Evolutionary conservation across 1,139 yeast species (phyloP).

Genomic region (Saccharomyces hybrid): DNA sequence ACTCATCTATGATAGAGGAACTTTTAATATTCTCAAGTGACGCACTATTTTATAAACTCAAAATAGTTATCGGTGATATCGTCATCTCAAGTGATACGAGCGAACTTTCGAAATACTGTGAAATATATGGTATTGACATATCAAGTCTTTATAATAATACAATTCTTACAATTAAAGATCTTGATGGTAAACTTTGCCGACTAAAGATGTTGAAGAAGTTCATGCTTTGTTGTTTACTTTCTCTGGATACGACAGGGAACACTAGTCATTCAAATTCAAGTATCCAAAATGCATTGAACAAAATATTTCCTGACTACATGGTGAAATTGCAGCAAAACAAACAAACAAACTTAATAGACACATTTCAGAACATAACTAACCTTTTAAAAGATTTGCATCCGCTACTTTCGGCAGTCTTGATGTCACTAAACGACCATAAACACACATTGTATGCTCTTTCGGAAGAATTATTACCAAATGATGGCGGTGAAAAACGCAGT

Average conservation of each 20-base stretch:
- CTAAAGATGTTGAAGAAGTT: constrained; percentile 17
- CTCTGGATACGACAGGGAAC: neutral
- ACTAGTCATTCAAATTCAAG: neutral
- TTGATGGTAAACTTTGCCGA: constrained; percentile 17
- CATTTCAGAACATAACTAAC: neutral
- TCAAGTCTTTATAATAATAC: constrained; percentile 16
- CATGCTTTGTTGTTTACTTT: constrained; percentile 17
- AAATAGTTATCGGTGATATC: constrained; percentile 8
- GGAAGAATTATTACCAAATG: neutral
- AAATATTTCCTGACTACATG: constrained; percentile 1
- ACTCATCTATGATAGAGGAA: constrained; percentile 11
- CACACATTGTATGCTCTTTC: neutral
- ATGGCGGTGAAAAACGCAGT: neutral
- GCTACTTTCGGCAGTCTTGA: neutral
- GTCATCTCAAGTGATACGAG: constrained; percentile 13
- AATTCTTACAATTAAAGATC: constrained; percentile 8
- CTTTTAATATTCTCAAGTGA: constrained; percentile 17
- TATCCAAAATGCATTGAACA: neutral
- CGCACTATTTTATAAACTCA: constrained; percentile 16
- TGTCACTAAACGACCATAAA: neutral
- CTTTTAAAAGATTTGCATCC: neutral
- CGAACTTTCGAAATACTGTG: constrained; percentile 19
- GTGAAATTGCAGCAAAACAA: neutral
- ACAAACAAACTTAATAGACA: neutral
- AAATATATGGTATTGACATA: constrained; percentile 17